Base-by-base conservation (phyloP, 805 yeast genomes). In the Kluyveromyces lactis region DNA sequence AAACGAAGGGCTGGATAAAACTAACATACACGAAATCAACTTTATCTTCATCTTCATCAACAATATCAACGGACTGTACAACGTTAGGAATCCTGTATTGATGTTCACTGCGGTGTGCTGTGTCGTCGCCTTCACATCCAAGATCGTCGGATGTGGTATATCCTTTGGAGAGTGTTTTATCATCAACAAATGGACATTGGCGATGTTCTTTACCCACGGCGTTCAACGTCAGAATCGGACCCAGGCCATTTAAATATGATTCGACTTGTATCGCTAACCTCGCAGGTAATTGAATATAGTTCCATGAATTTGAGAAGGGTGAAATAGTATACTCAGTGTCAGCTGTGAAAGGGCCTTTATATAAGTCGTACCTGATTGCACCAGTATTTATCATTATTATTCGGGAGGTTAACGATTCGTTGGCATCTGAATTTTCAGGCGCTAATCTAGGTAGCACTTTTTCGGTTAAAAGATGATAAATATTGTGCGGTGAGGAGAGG, bases 71-170 rank as follows among this genome's bases (percentile, higher is more conserved):
- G 56, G 73, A 41, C 48, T 75, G 81, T 19, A 90, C 75, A 10
- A 85, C 94, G 51, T 86, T 89, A 8, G 97, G 96, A 3, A 86
- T 67, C 6, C 69, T 72, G 56, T 72, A 80, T 42, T 70, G 64
- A 0, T 66, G 64, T 34, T 81, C 72, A 1, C 84, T 72, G 42
- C 63, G 66, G 62, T 83, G 89, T 41, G 77, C 50, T 28, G 86
- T 71, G 66, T 84, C 97, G 56, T 92, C 98, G 17, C 98, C 98
- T 45, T 79, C 77, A 46, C 67, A 61, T 0, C 97, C 98, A 49
- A 72, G 69, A 52, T 90, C 97, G 55, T 92, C 98, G 33, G 61
- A 51, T 0, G 98, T 90, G 0, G 77, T 79, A 50, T 82, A 84
- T 0, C 98, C 98, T 44, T 74, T 75, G 1, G 77, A 52, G 11